These are phyloP conservation scores for Pythium sp. DNA, from an alignment of 352 stramenopile species.

Conservation along the genomic window DNA sequence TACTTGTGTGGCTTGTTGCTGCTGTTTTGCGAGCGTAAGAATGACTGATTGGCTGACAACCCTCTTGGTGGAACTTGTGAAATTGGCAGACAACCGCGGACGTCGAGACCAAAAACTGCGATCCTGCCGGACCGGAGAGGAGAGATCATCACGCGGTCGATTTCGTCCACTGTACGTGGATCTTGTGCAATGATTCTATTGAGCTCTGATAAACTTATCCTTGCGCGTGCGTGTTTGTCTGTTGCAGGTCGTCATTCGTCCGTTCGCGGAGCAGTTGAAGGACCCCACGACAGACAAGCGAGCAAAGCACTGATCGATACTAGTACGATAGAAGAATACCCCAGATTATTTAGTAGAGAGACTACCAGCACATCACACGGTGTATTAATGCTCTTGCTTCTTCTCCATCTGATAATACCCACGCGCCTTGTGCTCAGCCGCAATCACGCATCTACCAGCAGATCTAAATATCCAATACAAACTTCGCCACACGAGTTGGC, in stretches of 20 bases:
- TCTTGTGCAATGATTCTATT: neutral
- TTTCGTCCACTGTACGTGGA: slow-evolving; percentile 36
- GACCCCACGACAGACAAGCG: neutral
- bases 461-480: slow-evolving; percentile 38
- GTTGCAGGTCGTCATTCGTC: slow-evolving; percentile 49
- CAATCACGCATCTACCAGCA: too few relatives aligned
- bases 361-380: neutral
- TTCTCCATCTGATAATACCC: neutral
- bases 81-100: neutral
- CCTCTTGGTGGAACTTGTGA: neutral
- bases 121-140: slow-evolving; percentile 23
- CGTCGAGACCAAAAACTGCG: slow-evolving; percentile 33
- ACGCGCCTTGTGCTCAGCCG: neutral
- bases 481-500: slow-evolving; percentile 53
- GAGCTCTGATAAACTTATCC: neutral
- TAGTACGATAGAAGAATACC: neutral
- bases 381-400: neutral
- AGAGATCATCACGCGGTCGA: slow-evolving; percentile 46
- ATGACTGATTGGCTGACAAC: neutral
- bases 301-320: slow-evolving; percentile 7
- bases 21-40: neutral
- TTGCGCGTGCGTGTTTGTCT: neutral
- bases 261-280: slow-evolving; percentile 38
- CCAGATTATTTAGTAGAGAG: neutral
- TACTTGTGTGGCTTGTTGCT: neutral